Evolutionary conservation across 78 protist species (phyloP).

Genomic region (Dictyostelium purpureum): DNA sequence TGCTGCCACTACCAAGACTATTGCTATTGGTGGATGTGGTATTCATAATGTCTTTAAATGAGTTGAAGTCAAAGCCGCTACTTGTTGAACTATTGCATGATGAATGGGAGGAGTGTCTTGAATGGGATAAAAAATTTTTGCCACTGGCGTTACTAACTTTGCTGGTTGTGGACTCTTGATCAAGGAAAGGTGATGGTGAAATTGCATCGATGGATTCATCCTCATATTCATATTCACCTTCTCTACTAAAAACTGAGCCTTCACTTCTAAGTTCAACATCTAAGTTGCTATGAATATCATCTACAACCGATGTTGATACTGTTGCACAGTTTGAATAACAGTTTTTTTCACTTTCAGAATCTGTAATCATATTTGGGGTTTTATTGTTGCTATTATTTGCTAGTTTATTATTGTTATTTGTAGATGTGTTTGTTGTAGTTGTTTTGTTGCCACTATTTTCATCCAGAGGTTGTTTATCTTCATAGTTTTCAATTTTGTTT

Average conservation of each 20-base stretch:
- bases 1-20: background rate
- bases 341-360: constrained; percentile 27
- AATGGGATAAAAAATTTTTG: constrained; percentile 20
- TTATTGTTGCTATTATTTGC: background rate
- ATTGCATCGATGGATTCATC: background rate
- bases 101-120: constrained; percentile 57
- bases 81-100: constrained; percentile 41
- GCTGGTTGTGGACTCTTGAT: background rate
- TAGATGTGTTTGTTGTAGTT: constrained; percentile 14
- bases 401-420: constrained; percentile 6
- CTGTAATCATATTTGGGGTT: background rate
- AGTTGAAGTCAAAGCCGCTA: constrained; percentile 17
- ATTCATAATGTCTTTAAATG: background rate
- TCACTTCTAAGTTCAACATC: constrained; percentile 61
- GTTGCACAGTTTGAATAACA: constrained; percentile 68
- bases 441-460: background rate
- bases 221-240: constrained; percentile 5
- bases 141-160: background rate
- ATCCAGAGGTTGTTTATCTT: background rate
- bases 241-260: constrained; percentile 38
- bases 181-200: background rate
- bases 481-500: background rate
- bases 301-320: constrained; percentile 30
- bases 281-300: constrained; percentile 43
- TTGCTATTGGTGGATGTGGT: background rate